Base-by-base conservation (phyloP, 202 grass and related monocot species). In the Zizania palustris region DNA sequence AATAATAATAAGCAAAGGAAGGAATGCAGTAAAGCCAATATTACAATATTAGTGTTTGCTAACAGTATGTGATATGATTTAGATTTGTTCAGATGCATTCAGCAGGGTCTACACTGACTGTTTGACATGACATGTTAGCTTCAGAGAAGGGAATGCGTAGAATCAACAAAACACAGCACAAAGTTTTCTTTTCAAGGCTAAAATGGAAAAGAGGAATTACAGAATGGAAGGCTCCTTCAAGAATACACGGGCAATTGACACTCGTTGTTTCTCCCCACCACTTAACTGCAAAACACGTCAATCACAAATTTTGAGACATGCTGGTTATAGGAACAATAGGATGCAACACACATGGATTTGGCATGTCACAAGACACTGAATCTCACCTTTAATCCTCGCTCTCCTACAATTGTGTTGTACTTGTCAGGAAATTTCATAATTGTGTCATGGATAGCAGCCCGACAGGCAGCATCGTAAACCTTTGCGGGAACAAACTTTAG, bases 241-340 rank as follows among this genome's bases (percentile, higher is more conserved):
- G 80, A 98, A 98, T 83, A 93, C 96, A 81, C 96, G 96, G 71
- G 96, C 96, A 74, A 98, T 93, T 7, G 96, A 95, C 73, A 99
- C 91, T 43, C 96, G 90, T 60, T 99, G 96, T 83, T 99, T 99
- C 87, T 99, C 96, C 65, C 96, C 96, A 79, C 96, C 96, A 81
- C 96, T 98, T 79, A 98, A 81, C 91, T 98, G 87, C 79, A 41
- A 78, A 79, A 69, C 66, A 81, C 11, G 67, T 60, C 70, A 82
- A 79, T 35, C 36, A 53, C 46, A 80, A 51, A 75, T 73, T 73
- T 63, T 80, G 40, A 76, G 34, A 82, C 62, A 78, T 46, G 72
- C 50, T 60, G 62, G 14, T 12, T 61, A 42, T 64, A 57, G 41
- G 41, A 65, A 61, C 12, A 72, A 16, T 41, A 67, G 11, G 15